Base-by-base conservation (phyloP, 1,284 basidiomycete genomes). In the Tausonia pullulans region DNA sequence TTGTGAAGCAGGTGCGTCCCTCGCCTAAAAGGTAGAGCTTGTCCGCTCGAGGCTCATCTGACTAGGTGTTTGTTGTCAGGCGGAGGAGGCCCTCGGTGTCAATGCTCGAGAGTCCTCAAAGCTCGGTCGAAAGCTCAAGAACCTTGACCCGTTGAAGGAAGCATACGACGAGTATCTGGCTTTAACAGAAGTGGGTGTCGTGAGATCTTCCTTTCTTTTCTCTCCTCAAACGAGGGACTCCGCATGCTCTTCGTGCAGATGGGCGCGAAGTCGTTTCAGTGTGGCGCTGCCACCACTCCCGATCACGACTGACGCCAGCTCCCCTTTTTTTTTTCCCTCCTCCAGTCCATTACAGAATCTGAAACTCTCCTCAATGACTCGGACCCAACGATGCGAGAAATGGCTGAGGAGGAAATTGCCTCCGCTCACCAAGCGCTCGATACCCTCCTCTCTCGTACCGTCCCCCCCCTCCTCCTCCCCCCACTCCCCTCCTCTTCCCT, bases 401-500 rank as follows among this genome's bases (percentile, higher is more conserved):
- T 98, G 66, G 93, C 92, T 0, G 70, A 76, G 4, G 84, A 87
- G 59, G 94, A 97, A 72, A 80, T 85, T 62, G 74, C 76, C 0
- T 69, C 76, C 0, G 81, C 91, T 40, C 74, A 80, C 0, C 71
- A 76, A 4, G 75, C 77, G 27, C 79, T 91, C 16, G 74, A 80
- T 13, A 67, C 73, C 0, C 72, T 85, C 45, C 72, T 87, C 50
- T 75, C 80, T 9, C 71, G 76, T 0, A 82, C 80, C 0, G 84
- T 97, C 68, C 86, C 89, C 0, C 67, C 80, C 0, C 79, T 89
- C 4, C 82, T 97, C 63, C 79, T 92, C 0, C 89, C 89, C 0
- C 78, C 83, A 0, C 86, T 87, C 0, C 71, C 80, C 6, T 87
- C 88, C 0, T 76, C 80, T 0, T 74, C 82, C 1, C 78, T 90